These are phyloP conservation scores for Hymenotorrendiella dingleyae DNA, from an alignment of 2,329 filamentous ascomycete genomes.

Conservation along the genomic window DNA sequence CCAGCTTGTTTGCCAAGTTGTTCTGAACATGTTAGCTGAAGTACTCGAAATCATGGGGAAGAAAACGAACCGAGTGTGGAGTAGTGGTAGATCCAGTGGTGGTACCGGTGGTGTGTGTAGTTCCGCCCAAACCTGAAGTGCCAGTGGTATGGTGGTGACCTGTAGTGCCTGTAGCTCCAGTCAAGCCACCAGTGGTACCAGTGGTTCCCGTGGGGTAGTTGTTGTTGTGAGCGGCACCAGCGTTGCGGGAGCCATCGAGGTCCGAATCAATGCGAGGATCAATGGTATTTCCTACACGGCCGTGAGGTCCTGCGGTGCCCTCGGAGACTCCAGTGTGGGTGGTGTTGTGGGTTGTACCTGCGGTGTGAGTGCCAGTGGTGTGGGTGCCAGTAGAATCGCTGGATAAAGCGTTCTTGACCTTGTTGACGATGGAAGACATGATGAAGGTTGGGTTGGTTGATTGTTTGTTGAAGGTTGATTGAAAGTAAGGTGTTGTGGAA, in stretches of 20 bases:
- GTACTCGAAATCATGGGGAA: too few species aligned
- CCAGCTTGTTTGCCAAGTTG: neutral
- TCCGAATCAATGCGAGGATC: slow-evolving; percentile 48
- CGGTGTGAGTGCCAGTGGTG: slow-evolving; percentile 10
- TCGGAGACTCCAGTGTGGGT: slow-evolving; percentile 11
- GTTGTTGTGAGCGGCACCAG: slow-evolving; percentile 7
- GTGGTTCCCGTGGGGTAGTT: slow-evolving; percentile 1
- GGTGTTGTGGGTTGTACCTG: slow-evolving; percentile 8
- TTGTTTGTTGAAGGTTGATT: neutral
- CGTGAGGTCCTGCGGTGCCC: slow-evolving; percentile 21
- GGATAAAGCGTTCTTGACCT: slow-evolving; percentile 40
- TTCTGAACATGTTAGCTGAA: too few species aligned
- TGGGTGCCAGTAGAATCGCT: slow-evolving; percentile 20
- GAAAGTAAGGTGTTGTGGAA: neutral
- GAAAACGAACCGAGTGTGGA: too few species aligned
- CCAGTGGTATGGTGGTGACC: neutral
- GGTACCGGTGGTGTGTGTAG: neutral
- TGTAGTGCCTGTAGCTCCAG: slow-evolving; percentile 8
- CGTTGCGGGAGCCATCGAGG: slow-evolving; percentile 28
- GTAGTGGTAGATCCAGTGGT: slow-evolving; percentile 5
- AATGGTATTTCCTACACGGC: slow-evolving; percentile 36
- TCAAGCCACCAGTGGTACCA: slow-evolving; percentile 2
- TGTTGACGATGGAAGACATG: slow-evolving; percentile 42
- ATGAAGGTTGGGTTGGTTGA: slow-evolving; percentile 17
- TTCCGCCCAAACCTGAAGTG: slow-evolving; percentile 8